These are phyloP conservation scores for Neurospora sp. DNA, from an alignment of 495 filamentous ascomycete genomes.

Conservation along the genomic window DNA sequence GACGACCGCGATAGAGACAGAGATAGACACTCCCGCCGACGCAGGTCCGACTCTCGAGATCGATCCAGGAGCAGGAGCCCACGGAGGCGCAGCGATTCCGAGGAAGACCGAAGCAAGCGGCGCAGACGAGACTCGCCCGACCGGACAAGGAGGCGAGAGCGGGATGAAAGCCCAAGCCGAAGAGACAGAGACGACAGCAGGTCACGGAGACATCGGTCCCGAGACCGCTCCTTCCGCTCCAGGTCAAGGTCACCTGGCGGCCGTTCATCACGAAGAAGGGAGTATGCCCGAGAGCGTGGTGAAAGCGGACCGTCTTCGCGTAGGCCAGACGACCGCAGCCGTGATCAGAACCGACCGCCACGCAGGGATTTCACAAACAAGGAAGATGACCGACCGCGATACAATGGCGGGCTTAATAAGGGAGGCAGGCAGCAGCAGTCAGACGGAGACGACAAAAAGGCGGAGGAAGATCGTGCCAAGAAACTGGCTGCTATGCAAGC, in stretches of 20 bases:
- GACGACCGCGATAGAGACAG: slow-evolving; percentile 8
- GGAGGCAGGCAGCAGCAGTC: slow-evolving; percentile 2
- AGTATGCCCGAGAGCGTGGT: slow-evolving; percentile 7
- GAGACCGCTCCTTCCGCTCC: neutral
- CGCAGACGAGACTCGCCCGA: slow-evolving; percentile 25
- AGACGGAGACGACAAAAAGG: slow-evolving; percentile 8
- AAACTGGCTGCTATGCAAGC: slow-evolving; percentile 84
- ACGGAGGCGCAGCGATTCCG: slow-evolving; percentile 17
- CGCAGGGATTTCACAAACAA: neutral
- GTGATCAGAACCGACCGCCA: neutral
- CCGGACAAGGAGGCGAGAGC: slow-evolving; percentile 7
- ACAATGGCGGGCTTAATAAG: slow-evolving; percentile 1
- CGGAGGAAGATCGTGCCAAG: slow-evolving; percentile 43
- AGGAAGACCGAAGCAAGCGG: slow-evolving; percentile 20
- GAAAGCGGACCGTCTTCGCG: neutral
- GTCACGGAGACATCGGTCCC: neutral
- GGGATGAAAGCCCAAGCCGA: neutral
- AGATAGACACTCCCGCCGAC: slow-evolving; percentile 24
- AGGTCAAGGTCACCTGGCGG: slow-evolving; percentile 13
- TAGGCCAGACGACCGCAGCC: slow-evolving; percentile 6
- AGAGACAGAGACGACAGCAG: slow-evolving; percentile 3
- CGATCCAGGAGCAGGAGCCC: slow-evolving; percentile 18
- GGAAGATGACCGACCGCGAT: neutral
- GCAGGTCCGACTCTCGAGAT: slow-evolving; percentile 30
- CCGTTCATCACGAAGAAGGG: slow-evolving; percentile 13